phyloP scores from a whole-genome alignment of 768 basidiomycete genomes.

The Trichaptum fuscoviolaceum region DNA sequence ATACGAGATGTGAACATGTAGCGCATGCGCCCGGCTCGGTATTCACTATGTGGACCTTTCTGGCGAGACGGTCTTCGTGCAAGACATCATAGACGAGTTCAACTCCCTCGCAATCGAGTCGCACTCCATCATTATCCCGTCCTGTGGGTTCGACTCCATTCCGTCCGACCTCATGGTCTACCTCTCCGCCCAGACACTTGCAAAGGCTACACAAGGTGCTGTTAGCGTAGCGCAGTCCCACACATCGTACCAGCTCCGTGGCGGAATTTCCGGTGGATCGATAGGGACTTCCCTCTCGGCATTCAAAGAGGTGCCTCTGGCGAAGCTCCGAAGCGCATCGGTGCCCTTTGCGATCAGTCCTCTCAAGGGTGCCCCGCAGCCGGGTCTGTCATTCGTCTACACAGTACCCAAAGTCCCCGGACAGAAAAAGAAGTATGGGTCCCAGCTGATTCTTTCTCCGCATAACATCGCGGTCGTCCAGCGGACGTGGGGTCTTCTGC shows the following conservation, averaged over 20 bases:
- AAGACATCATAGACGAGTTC: conserved; percentile 53
- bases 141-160: conserved; percentile 73
- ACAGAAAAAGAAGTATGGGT: conserved; percentile 27
- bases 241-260: conserved; percentile 42
- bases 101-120: conserved; percentile 68
- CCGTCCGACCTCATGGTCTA: conserved; percentile 69
- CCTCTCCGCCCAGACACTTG: conserved; percentile 62
- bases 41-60: conserved; percentile 85
- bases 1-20: conserved; percentile 19
- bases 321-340: neutral
- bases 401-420: conserved; percentile 29
- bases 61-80: conserved; percentile 66
- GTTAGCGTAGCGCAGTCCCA: conserved; percentile 47
- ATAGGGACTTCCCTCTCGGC: conserved; percentile 31
- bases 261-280: conserved; percentile 63
- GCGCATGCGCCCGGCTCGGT: conserved; percentile 67
- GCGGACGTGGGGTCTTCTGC: conserved; percentile 46
- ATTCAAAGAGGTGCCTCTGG: conserved; percentile 29
- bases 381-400: conserved; percentile 25
- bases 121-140: conserved; percentile 71
- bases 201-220: conserved; percentile 36
- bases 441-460: conserved; percentile 38
- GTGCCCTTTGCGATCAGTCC: neutral
- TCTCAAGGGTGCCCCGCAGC: conserved; percentile 20
- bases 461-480: conserved; percentile 47